phyloP scores from a whole-genome alignment of 208 protist genomes.

The Leishmania tropica region DNA sequence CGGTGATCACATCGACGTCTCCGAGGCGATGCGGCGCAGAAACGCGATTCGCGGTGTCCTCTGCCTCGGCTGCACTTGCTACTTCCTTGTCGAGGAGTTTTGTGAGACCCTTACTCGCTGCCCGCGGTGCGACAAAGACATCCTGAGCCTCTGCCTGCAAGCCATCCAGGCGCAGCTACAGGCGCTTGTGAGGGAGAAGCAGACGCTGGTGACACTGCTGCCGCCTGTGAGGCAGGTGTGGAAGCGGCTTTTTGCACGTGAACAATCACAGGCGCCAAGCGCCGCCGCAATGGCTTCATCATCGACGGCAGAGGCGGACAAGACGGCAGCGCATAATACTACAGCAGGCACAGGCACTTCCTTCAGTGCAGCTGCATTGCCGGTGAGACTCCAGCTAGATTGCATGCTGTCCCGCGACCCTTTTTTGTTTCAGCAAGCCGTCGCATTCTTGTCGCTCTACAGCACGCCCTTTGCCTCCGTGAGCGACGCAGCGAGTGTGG shows the following conservation, averaged over 20 bases:
- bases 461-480: slow-evolving; percentile 68
- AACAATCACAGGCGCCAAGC: background rate
- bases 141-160: slow-evolving; percentile 36
- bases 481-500: slow-evolving; percentile 54
- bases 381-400: slow-evolving; percentile 5
- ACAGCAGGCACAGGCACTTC: background rate
- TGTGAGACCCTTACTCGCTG: slow-evolving; percentile 48
- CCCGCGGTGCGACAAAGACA: slow-evolving; percentile 61
- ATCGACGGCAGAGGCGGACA: background rate
- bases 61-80: slow-evolving; percentile 70
- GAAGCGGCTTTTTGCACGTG: slow-evolving; percentile 7
- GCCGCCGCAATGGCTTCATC: background rate
- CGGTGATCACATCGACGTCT: slow-evolving; percentile 40
- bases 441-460: slow-evolving; percentile 77
- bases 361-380: background rate
- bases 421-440: slow-evolving; percentile 87
- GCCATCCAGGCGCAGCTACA: slow-evolving; percentile 23
- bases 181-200: slow-evolving; percentile 15
- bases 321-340: background rate
- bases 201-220: slow-evolving; percentile 21
- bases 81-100: slow-evolving; percentile 68
- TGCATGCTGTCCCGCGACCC: slow-evolving; percentile 73
- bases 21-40: slow-evolving; percentile 34
- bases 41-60: slow-evolving; percentile 52
- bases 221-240: slow-evolving; percentile 21